Percentiles rank a stretch among this genome's conserved stretches.
Evolutionary conservation across 257 asterid species (phyloP).

Genomic region (Linderniella brevidens): DNA sequence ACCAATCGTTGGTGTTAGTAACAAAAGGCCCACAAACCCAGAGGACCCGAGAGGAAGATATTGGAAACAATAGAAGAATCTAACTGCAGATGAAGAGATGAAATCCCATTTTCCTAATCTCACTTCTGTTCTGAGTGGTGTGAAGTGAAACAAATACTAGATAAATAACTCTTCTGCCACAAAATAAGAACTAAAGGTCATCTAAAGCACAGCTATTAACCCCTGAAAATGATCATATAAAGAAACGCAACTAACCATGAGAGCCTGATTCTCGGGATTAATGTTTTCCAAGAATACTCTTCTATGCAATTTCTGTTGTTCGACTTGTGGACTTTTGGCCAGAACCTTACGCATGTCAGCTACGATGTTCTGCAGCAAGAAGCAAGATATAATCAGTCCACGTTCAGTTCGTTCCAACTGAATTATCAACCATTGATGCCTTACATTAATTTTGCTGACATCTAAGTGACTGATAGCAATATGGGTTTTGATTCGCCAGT

Average conservation of each 20-base stretch:
- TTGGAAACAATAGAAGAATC: no score
- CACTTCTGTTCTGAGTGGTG: no score
- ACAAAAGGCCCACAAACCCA: no score
- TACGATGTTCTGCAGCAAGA: conserved; percentile 49
- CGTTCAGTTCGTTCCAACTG: conserved; percentile 5
- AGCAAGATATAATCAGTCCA: conserved; percentile 2
- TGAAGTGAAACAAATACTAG: no score
- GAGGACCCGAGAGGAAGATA: no score
- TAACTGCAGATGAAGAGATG: no score
- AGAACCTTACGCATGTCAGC: conserved; percentile 96
- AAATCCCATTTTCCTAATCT: no score
- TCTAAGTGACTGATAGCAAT: conserved; percentile 81
- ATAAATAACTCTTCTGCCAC: no score
- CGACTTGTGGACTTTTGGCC: conserved; percentile 88
- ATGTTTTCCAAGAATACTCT: conserved; percentile 74
- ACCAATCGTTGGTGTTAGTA: no score
- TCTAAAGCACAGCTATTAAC: no score
- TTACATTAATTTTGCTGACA: conserved; percentile 77
- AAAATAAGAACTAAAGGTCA: no score
- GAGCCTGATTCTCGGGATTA: conserved; percentile 81
- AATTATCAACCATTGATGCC: conserved; percentile 11
- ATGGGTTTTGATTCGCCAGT: conserved; percentile 91
- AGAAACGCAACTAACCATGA: conserved; percentile 41
- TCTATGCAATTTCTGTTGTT: conserved; percentile 83
- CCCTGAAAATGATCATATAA: background rate